Evolutionary conservation across 768 basidiomycete species (phyloP), one percentile per base, ranked within the genome.

Genomic region (Suillus hirtellus): DNA sequence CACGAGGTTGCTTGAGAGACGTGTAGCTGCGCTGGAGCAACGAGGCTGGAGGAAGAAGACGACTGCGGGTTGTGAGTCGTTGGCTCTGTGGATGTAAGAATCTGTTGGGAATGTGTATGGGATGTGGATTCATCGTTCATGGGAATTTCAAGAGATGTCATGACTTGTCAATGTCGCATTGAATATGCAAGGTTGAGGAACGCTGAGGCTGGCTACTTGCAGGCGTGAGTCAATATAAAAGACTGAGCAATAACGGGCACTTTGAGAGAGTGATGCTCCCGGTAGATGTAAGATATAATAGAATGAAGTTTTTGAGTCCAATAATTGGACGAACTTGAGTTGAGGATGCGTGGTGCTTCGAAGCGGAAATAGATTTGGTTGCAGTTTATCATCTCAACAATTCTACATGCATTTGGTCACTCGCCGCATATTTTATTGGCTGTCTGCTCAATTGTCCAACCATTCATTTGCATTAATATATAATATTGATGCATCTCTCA

Each of bases 1-100:
- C 73, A 74, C 60, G 73, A 76, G 46, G 73, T 74, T 49, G 71
- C 71, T 35, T 43, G 47, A 21, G 73, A 76, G 1, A 37, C 7
- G 50, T 34, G 43, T 38, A 34, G 38, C n/a, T 52, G 59, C n/a
- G 65, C 69, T 7, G 64, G 61, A n/a, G 43, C 64, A 60, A 63
- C 62, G 35, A 67, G 74, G 38, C 24, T 64, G 15, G 72, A 69
- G 27, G 65, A 66, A 14, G 60, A 65, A 19, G 65, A 66, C 27
- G 27, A n/a, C 21, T 5, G 46, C 43, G 60, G 42, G 43, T 55
- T 47, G 15, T 35, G 58, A 19, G 50, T 34, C 17, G 27, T 35
- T 19, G 43, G 42, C 9, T 64, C 64, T 44, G 61, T 56, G 44
- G 54, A 31, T 38, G 60, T 52, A 56, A 38, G 47, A 37, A 27